Percentiles rank a stretch among this genome's conserved stretches.
phyloP scores from a whole-genome alignment of 495 filamentous ascomycete species.

The Sporormia fimetaria region DNA sequence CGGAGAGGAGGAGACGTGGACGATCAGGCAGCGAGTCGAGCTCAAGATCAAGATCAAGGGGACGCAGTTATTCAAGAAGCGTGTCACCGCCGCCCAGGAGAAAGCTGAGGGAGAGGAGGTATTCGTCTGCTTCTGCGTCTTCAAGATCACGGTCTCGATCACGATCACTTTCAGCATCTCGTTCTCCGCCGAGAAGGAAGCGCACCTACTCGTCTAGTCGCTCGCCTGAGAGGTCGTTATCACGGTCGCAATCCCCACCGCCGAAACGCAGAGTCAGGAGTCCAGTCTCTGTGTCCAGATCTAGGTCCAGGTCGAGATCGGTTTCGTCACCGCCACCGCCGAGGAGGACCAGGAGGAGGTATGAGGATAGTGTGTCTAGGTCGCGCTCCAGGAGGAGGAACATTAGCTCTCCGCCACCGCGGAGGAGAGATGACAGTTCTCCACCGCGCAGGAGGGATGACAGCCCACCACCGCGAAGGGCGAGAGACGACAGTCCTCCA shows the following conservation, averaged over 20 bases:
- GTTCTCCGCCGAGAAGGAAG: conserved; percentile 18
- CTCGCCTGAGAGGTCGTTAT: conserved; percentile 1
- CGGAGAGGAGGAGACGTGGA: conserved; percentile 1
- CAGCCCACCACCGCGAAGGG: conserved; percentile 1
- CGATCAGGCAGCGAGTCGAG: conserved; percentile 8
- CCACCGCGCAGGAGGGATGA: neutral
- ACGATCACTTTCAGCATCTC: conserved; percentile 12
- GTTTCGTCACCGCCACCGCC: too few relatives aligned
- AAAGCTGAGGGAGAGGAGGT: conserved; percentile 2
- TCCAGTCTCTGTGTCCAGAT: too few relatives aligned
- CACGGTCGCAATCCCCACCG: conserved; percentile 8
- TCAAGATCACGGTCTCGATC: conserved; percentile 18
- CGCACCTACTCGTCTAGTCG: conserved; percentile 11
- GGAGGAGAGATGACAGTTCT: conserved; percentile 1
- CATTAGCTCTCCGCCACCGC: conserved; percentile 3
- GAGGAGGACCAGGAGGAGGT: too few relatives aligned
- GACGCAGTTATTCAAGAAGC: conserved; percentile 10
- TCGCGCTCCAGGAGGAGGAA: too few relatives aligned
- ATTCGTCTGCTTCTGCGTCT: neutral
- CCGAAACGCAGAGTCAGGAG: too few relatives aligned
- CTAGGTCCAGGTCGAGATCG: too few relatives aligned
- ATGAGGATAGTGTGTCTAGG: too few relatives aligned
- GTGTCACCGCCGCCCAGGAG: conserved; percentile 11
- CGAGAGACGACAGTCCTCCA: conserved; percentile 2
- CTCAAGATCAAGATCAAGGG: conserved; percentile 12